A percentile compares a stretch with the other conserved stretches of the same genome.
Evolutionary conservation across 345 rosid genomes (phyloP).

Genomic region (Atalantia buxifolia): DNA sequence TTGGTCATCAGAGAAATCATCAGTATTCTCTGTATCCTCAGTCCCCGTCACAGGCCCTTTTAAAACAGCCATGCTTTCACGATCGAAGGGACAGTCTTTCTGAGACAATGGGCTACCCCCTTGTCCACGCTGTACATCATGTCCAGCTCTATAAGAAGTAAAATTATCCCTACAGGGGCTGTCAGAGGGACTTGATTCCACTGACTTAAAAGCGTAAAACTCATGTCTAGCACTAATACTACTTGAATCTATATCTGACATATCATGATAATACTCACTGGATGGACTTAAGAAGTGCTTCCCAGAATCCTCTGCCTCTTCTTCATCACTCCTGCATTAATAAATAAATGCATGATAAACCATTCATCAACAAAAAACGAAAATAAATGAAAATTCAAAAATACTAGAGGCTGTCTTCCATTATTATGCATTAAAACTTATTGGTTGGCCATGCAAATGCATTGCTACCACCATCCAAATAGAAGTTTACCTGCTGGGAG

Average conservation of each 20-base stretch:
- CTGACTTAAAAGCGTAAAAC: slow-evolving; percentile 62
- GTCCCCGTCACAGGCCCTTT: slow-evolving; percentile 42
- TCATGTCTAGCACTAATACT: slow-evolving; percentile 83
- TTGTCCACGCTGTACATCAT: slow-evolving; percentile 65
- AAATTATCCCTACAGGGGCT: slow-evolving; percentile 90
- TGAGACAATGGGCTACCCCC: slow-evolving; percentile 54
- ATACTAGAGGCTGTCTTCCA: background rate
- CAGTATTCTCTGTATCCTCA: slow-evolving; percentile 48
- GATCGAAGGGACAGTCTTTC: slow-evolving; percentile 48
- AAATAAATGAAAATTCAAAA: background rate
- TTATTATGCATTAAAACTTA: background rate
- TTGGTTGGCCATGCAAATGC: background rate
- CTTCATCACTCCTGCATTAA: slow-evolving; percentile 75
- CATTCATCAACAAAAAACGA: background rate
- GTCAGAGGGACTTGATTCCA: slow-evolving; percentile 76
- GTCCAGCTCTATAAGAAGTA: slow-evolving; percentile 69
- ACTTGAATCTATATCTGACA: slow-evolving; percentile 71
- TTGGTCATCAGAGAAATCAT: slow-evolving; percentile 40
- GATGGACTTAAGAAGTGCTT: slow-evolving; percentile 61
- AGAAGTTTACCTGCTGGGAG: slow-evolving; percentile 59
- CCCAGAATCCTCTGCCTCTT: slow-evolving; percentile 52
- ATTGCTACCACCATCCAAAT: background rate
- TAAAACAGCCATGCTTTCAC: slow-evolving; percentile 50
- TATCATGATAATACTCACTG: slow-evolving; percentile 60
- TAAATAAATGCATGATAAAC: slow-evolving; percentile 7